Evolutionary conservation across 1,284 basidiomycete species (phyloP).

Genomic region (Pulveroboletus sp.): DNA sequence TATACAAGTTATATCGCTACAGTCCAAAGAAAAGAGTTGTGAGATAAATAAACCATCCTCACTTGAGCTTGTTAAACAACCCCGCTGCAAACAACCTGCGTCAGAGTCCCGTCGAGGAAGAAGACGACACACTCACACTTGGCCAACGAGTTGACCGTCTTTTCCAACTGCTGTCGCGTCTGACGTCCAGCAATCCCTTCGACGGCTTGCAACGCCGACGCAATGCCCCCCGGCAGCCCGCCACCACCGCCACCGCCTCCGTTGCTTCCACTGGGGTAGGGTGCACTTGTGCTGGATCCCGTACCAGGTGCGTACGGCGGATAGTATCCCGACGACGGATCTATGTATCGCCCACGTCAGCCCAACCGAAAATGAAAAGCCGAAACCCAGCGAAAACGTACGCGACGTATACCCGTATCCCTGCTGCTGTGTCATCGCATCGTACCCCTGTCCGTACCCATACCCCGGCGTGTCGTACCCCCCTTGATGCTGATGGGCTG

Average conservation of each 20-base stretch:
- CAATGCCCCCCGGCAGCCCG: neutral
- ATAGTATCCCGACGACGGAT: conserved; percentile 5
- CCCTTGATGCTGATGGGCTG: neutral
- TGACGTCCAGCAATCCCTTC: conserved; percentile 31
- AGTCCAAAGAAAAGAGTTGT: too few relatives aligned
- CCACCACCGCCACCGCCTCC: neutral
- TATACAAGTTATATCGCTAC: too few relatives aligned
- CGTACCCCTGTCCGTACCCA: neutral
- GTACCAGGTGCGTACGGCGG: conserved; percentile 11
- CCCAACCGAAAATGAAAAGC: neutral
- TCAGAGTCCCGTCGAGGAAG: too few relatives aligned
- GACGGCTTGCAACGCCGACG: conserved; percentile 23
- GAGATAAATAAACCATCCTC: too few relatives aligned
- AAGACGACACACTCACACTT: conserved; percentile 16
- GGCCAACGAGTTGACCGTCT: conserved; percentile 20
- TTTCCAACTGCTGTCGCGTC: conserved; percentile 27
- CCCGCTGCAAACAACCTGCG: too few relatives aligned
- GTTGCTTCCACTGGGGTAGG: neutral
- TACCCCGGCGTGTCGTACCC: neutral
- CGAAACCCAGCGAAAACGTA: conserved; percentile 18
- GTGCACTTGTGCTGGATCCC: neutral
- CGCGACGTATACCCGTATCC: conserved; percentile 19
- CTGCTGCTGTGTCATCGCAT: neutral
- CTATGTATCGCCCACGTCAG: neutral
- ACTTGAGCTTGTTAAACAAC: too few relatives aligned